phyloP scores from a whole-genome alignment of 2,329 filamentous ascomycete genomes.

The Fusarium virguliforme region DNA sequence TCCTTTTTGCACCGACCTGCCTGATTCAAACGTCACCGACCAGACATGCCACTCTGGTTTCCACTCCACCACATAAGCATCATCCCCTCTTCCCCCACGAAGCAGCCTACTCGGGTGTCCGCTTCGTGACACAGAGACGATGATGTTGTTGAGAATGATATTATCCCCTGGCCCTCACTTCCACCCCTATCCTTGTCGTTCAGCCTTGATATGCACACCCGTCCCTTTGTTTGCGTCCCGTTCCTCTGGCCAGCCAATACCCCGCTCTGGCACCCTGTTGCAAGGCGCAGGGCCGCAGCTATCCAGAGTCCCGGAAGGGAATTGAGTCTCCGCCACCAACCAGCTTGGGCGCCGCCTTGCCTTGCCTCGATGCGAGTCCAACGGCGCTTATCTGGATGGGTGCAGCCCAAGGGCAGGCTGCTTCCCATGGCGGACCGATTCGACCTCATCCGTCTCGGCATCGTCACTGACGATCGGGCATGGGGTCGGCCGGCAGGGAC shows the following conservation, averaged over 20 bases:
- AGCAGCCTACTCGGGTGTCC: constrained; percentile 35
- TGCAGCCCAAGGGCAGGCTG: constrained; percentile 28
- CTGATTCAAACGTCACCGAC: constrained; percentile 44
- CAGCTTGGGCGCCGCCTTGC: constrained; percentile 40
- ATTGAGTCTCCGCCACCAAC: constrained; percentile 43
- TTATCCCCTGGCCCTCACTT: constrained; percentile 24
- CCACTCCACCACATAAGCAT: constrained; percentile 33
- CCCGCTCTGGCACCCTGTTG: constrained; percentile 41
- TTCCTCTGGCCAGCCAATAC: constrained; percentile 32
- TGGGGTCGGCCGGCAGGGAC: constrained; percentile 12
- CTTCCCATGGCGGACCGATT: constrained; percentile 26
- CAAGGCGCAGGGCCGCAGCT: constrained; percentile 45
- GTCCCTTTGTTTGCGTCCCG: constrained; percentile 27
- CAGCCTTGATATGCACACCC: constrained; percentile 42
- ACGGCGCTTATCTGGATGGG: constrained; percentile 35
- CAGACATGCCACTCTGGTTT: constrained; percentile 33
- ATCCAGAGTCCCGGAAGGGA: constrained; percentile 44
- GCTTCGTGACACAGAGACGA: constrained; percentile 29
- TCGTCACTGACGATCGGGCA: constrained; percentile 23
- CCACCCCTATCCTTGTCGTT: constrained; percentile 26
- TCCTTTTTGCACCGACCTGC: constrained; percentile 41
- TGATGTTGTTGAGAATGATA: constrained; percentile 21
- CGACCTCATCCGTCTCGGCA: constrained; percentile 29
- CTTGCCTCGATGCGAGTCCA: constrained; percentile 33
- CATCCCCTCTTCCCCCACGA: constrained; percentile 29